Evolutionary conservation across 768 basidiomycete species (phyloP), one percentile per base, ranked within the genome.

Genomic region (Rhodocollybia butyracea): DNA sequence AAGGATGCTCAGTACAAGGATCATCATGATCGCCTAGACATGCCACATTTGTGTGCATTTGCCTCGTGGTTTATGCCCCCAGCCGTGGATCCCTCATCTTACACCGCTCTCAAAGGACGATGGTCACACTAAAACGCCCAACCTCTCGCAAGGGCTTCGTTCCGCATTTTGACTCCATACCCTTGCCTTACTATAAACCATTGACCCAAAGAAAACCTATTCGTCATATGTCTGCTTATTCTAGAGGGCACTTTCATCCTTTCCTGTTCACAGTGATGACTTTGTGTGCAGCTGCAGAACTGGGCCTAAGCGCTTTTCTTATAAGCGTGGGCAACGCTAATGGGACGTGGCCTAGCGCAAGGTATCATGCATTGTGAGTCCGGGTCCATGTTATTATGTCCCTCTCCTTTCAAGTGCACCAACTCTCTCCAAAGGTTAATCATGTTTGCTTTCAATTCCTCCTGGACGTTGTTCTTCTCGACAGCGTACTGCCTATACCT

Each of bases 381-480:
- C 39, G 46, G 26, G 51, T 24, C 3, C 31, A 31, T 5, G 21
- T 17, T 17, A 19, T 19, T 17, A 17, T 10, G 15, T 17, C 34
- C 39, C 6, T 6, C 15, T 19, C 6, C 39, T 40, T 40, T 40
- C 27, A 32, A 13, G 19, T 51, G 46, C 21, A 13, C 40, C 46
- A 17, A 42, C 55, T 64, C 42, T 61, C 15, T 55, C 43, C 17
- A 38, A 51, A 85, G 83, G 38, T 62, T 86, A 53, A 80, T 86
- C 46, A 68, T 85, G 46, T 77, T 84, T 57, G 72, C 82, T 56
- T 86, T 88, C 67, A 81, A 82, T 60, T 76, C 86, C 21, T 77
- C 80, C 36, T 91, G 90, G 89, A 91, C 89, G n/a, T 75, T 80
- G 1, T 60, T 89, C 40, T 91, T 89, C 65, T 78, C 84, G 13